Percentiles rank a stretch among this genome's conserved stretches.
Conservation (phyloP, 495 filamentous ascomycete species). For the Daldinia bambusicola region DNA sequence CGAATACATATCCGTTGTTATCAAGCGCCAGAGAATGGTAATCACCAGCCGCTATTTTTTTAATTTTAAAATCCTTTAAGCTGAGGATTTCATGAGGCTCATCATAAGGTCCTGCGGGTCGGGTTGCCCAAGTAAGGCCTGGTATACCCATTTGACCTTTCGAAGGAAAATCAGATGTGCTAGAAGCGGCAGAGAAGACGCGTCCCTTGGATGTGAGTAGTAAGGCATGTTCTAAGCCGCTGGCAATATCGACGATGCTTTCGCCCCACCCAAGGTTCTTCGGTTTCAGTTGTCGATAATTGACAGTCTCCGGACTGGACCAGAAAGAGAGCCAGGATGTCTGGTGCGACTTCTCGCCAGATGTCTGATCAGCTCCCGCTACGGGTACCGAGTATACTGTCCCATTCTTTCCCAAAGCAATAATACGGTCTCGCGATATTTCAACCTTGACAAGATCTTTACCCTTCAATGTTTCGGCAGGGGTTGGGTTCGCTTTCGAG, state of each 20-base stretch:
- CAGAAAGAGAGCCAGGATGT: slow-evolving; percentile 82
- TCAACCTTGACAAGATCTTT: slow-evolving; percentile 79
- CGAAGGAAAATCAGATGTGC: slow-evolving; percentile 78
- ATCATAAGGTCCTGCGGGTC: slow-evolving; percentile 82
- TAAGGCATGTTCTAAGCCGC: slow-evolving; percentile 85
- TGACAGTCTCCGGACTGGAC: slow-evolving; percentile 63
- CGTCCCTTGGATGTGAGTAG: slow-evolving; percentile 87
- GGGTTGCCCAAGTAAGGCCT: slow-evolving; percentile 79
- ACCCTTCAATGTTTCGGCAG: slow-evolving; percentile 78
- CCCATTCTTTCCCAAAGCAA: slow-evolving; percentile 81
- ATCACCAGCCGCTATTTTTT: slow-evolving; percentile 82
- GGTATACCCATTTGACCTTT: slow-evolving; percentile 88
- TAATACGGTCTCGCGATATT: slow-evolving; percentile 81
- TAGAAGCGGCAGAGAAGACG: slow-evolving; percentile 84
- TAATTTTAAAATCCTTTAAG: slow-evolving; percentile 67
- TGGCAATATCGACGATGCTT: slow-evolving; percentile 74
- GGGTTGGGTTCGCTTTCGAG: slow-evolving; percentile 60
- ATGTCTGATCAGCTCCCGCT: slow-evolving; percentile 72
- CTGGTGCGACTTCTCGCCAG: slow-evolving; percentile 63
- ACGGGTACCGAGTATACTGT: slow-evolving; percentile 87
- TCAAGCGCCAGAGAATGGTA: slow-evolving; percentile 85
- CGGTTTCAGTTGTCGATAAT: slow-evolving; percentile 77
- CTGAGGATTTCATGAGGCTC: slow-evolving; percentile 71
- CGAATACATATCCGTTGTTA: slow-evolving; percentile 77
- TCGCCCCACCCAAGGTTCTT: slow-evolving; percentile 75